These are phyloP conservation scores for Kluyveromyces sp. DNA, from an alignment of 1,139 yeast genomes.

Conservation along the genomic window DNA sequence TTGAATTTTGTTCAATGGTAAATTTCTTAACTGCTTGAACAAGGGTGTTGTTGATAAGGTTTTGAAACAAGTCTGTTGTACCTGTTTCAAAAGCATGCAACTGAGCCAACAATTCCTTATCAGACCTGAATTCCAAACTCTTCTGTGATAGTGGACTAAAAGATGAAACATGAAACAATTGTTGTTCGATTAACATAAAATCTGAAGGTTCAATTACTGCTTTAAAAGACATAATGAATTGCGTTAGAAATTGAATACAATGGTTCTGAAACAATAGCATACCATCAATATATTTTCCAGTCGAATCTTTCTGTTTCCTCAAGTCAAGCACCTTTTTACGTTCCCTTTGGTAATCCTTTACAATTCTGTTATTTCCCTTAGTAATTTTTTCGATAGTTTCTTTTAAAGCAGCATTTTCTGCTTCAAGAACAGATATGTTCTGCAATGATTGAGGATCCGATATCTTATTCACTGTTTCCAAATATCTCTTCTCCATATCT, in stretches of 20 bases:
- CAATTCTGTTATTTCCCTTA: slow-evolving; percentile 12
- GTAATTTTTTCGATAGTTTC: neutral
- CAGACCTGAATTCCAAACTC: slow-evolving; percentile 2
- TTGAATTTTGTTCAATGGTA: slow-evolving; percentile 12
- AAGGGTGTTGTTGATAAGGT: slow-evolving; percentile 16
- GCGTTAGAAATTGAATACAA: slow-evolving; percentile 22
- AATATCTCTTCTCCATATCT: slow-evolving; percentile 3
- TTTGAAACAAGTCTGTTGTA: slow-evolving; percentile 14
- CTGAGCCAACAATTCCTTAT: slow-evolving; percentile 6
- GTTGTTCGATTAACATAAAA: slow-evolving; percentile 12
- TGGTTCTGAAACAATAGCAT: slow-evolving; percentile 15
- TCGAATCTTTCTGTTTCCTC: slow-evolving; percentile 10
- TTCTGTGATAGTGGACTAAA: neutral
- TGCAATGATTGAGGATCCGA: neutral
- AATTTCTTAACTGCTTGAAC: slow-evolving; percentile 10
- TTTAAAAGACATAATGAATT: slow-evolving; percentile 18
- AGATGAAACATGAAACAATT: slow-evolving; percentile 1
- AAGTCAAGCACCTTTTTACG: slow-evolving; percentile 17
- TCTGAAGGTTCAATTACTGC: slow-evolving; percentile 15
- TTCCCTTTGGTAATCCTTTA: slow-evolving; percentile 16
- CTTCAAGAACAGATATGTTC: neutral
- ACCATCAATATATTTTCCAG: slow-evolving; percentile 12
- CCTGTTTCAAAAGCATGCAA: slow-evolving; percentile 7
- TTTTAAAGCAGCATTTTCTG: neutral
- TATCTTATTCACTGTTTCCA: neutral